Evolutionary conservation across 2,329 filamentous ascomycete genomes (phyloP).

Genomic region (Acarospora socialis): DNA sequence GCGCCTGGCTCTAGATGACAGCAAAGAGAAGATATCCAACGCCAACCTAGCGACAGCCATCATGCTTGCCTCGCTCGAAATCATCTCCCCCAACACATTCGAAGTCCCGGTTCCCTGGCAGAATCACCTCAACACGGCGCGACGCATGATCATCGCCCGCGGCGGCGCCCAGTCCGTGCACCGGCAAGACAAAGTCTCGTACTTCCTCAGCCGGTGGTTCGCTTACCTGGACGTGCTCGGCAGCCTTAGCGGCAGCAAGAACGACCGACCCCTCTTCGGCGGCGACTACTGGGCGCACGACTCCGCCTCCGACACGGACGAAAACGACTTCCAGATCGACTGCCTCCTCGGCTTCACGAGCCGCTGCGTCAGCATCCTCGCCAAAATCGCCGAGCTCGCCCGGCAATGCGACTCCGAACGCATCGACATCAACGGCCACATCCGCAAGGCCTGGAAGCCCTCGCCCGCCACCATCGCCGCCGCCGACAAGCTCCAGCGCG

Average conservation of each 20-base stretch:
- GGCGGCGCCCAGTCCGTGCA: conserved; percentile 42
- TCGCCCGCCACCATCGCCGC: conserved; percentile 37
- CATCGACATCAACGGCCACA: conserved; percentile 38
- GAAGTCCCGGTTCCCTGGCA: conserved; percentile 73
- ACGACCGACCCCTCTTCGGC: conserved; percentile 36
- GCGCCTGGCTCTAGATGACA: too few species aligned
- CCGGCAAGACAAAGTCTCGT: conserved; percentile 45
- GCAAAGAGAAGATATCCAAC: conserved; percentile 51
- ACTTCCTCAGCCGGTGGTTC: conserved; percentile 71
- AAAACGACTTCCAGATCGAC: conserved; percentile 57
- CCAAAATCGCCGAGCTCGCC: conserved; percentile 57
- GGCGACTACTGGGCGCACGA: conserved; percentile 35
- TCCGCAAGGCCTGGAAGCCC: conserved; percentile 34
- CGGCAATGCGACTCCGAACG: conserved; percentile 53
- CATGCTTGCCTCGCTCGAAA: conserved; percentile 72
- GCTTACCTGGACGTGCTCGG: conserved; percentile 72
- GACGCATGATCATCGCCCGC: conserved; percentile 57
- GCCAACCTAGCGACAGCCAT: conserved; percentile 67
- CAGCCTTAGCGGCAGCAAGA: conserved; percentile 49
- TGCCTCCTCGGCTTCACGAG: conserved; percentile 70
- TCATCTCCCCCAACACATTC: conserved; percentile 68
- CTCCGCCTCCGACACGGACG: conserved; percentile 34
- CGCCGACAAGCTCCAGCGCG: conserved; percentile 45
- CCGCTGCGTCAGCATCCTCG: conserved; percentile 54
- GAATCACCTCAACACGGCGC: conserved; percentile 59